Base-by-base conservation (phyloP, 2,329 filamentous ascomycete species). In the Paramyrothecium roridum region DNA sequence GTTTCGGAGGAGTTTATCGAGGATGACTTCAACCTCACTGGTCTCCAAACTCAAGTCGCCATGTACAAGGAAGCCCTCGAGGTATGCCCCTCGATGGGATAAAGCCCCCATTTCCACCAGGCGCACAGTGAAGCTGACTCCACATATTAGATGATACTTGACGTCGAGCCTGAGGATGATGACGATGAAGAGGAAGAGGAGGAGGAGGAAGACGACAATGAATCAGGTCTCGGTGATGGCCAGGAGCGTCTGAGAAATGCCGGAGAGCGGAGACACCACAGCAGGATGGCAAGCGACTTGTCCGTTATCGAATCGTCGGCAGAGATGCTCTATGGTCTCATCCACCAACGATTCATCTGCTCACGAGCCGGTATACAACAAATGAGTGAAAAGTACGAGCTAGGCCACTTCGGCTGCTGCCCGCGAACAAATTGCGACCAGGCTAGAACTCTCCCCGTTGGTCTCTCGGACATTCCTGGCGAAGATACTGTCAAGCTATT, bases 1-100 rank as follows among this genome's bases (percentile, higher is more conserved):
- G 93, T 99, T 52, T 95, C 91, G 48, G 95, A 99, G 76, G 95
- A 99, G 69, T 99, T 99, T 67, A 98, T 99, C 70, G 95, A 99
- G 74, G 95, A 99, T 85, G 95, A 99, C 74, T 99, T 99, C 81
- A 99, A 99, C 75, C 81, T 99, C 61, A 99, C 95, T 1, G 95
- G 95, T 51, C 80, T 99, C 67, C 92, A 96, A 74, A 90, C 88
- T 57, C 93, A 98, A 76, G 95, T 99, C 52, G 89, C 91, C 61
- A 96, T 97, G 90, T 99, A 99, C 75, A 99, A 98, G 76, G 95
- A 99, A 76, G 95, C 95, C 13, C 78, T 99, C 60, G 95, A 99
- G 80, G 85, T 87, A 75, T 52, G 67, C 59, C 46, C 21, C 33
- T n/a, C 33, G 11, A 37, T 37, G 23, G n/a, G 13, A 26, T 19